phyloP scores from a whole-genome alignment of 176 grass and related monocot species.

The Oryza longistaminata region DNA sequence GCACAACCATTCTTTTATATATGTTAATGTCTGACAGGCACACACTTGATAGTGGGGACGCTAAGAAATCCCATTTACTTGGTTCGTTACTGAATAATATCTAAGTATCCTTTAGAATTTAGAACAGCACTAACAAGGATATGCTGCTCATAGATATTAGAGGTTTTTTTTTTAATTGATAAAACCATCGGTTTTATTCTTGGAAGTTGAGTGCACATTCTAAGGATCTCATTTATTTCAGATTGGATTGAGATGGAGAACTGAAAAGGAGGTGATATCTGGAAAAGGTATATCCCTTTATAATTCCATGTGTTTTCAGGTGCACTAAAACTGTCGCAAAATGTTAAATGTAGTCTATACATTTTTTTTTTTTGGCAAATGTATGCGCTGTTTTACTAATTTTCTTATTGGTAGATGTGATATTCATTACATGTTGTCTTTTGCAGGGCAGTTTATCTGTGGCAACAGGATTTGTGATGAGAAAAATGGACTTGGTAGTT shows the following conservation, averaged over 20 bases:
- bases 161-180: background rate
- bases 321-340: background rate
- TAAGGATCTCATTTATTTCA: constrained; percentile 41
- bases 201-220: background rate
- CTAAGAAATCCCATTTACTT: background rate
- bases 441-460: constrained; percentile 86
- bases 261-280: constrained; percentile 86
- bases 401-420: too few species aligned
- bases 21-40: background rate
- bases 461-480: constrained; percentile 80
- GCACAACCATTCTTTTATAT: background rate
- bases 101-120: constrained; percentile 2
- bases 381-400: too few species aligned
- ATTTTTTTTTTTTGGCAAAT: too few species aligned
- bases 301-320: background rate
- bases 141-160: background rate
- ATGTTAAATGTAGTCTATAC: background rate
- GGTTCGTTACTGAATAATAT: background rate
- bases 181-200: constrained; percentile 5
- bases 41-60: background rate
- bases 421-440: background rate
- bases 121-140: background rate
- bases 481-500: constrained; percentile 71
- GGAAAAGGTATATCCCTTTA: constrained; percentile 65
- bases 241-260: constrained; percentile 98